Evolutionary conservation across 2,329 filamentous ascomycete genomes (phyloP), one percentile per base, ranked within the genome.

Genomic region (Fusarium torulosum): DNA sequence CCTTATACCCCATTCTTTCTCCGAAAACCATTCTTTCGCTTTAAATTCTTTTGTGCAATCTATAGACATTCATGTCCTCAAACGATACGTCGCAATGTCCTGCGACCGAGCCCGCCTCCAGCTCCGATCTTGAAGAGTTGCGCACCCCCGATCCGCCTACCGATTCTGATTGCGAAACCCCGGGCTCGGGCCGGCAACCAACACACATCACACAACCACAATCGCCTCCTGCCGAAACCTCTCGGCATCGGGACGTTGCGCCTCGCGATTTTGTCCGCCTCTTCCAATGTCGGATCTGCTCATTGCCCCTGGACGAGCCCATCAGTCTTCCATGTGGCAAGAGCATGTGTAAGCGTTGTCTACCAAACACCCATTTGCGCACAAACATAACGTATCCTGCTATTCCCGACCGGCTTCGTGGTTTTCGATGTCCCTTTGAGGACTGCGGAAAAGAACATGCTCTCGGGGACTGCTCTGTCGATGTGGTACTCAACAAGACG

Each of bases 251-350:
- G 31, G 47, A 70, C 42, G 66, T 72, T 23, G 31, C 41, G 8
- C 68, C 75, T 6, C 76, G 77, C 23, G 71, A 76, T n/a, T 70
- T 79, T 19, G 73, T 96, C 63, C 89, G 90, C 42, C 81, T 96
- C 40, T 84, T 96, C 53, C 93, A 96, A 79, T 97, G 94, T 76
- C 85, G 85, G 13, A 81, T 86, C 65, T 97, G 94, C 77, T 92
- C 90, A 5, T 82, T 81, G 42, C 90, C 91, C 2, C 81, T 96
- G 29, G 83, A 80, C 44, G 83, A 87, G 10, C 92, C 94, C 7
- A 84, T 93, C 57, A 91, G 91, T 1, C 81, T 97, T 6, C 93
- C 94, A 7, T 97, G 94, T 76, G 93, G 94, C 27, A 88, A 90
- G 74, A 90, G 90, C 13, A 78, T 97, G 13, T 97, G 94, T 79